Evolutionary conservation across 306 rosid species (phyloP).

Genomic region (Begonia masoniana): DNA sequence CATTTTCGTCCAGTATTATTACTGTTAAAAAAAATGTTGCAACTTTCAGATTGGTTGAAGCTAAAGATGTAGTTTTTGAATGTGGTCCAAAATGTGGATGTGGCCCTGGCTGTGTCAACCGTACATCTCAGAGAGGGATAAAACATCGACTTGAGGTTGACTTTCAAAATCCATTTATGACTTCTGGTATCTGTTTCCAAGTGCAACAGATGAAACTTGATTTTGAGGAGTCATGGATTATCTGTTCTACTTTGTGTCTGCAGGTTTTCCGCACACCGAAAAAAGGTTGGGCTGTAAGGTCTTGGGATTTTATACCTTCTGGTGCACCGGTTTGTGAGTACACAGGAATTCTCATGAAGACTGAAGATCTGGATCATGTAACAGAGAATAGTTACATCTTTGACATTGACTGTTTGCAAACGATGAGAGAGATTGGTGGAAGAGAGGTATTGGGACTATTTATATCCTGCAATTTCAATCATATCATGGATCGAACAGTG

Average conservation of each 20-base stretch:
- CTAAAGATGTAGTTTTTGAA: slow-evolving; percentile 84
- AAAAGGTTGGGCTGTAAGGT: slow-evolving; percentile 98
- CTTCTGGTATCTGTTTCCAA: slow-evolving; percentile 1
- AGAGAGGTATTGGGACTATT: slow-evolving; percentile 53
- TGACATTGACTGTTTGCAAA: slow-evolving; percentile 91
- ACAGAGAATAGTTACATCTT: slow-evolving; percentile 69
- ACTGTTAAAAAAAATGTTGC: not conserved
- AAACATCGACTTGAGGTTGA: slow-evolving; percentile 75
- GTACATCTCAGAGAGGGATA: slow-evolving; percentile 72
- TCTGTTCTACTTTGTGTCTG: slow-evolving; percentile 1
- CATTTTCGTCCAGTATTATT: no score
- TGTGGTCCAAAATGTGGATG: slow-evolving; percentile 94
- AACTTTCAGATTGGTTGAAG: slow-evolving; percentile 68
- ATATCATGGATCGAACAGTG: no score
- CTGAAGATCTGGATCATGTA: slow-evolving; percentile 62
- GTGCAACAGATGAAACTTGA: not conserved
- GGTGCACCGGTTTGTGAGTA: slow-evolving; percentile 97
- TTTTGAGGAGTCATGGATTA: not conserved
- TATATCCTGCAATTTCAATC: no score
- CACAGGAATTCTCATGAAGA: slow-evolving; percentile 55
- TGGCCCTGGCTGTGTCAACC: slow-evolving; percentile 70
- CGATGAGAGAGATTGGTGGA: slow-evolving; percentile 80
- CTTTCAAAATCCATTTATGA: slow-evolving; percentile 5
- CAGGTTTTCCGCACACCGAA: slow-evolving; percentile 86
- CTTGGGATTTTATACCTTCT: slow-evolving; percentile 96